phyloP scores from a whole-genome alignment of 1,139 yeast genomes.

The Candida freyschussii region DNA sequence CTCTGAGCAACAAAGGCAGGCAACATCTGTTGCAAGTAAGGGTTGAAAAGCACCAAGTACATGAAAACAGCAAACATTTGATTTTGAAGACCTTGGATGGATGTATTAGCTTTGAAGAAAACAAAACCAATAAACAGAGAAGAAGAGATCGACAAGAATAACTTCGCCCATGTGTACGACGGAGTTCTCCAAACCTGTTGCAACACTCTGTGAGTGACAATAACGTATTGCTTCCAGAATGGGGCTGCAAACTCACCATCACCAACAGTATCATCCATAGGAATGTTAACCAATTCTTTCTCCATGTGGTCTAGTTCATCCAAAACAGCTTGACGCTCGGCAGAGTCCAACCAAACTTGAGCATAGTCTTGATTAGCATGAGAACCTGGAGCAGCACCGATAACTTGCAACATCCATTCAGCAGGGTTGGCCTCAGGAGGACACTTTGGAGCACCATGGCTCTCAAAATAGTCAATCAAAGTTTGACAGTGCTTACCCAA shows the following conservation, averaged over 20 bases:
- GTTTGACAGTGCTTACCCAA: constrained; percentile 60
- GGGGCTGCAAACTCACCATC: constrained; percentile 36
- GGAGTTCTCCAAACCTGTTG: constrained; percentile 79
- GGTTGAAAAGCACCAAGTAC: constrained; percentile 58
- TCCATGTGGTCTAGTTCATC: constrained; percentile 43
- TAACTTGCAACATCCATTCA: constrained; percentile 80
- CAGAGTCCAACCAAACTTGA: constrained; percentile 61
- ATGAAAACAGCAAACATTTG: constrained; percentile 70
- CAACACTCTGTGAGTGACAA: constrained; percentile 51
- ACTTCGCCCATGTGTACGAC: constrained; percentile 60
- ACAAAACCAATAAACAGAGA: constrained; percentile 55
- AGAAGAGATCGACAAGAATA: constrained; percentile 43
- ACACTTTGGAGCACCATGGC: constrained; percentile 56
- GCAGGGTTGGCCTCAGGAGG: constrained; percentile 75
- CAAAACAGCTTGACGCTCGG: constrained; percentile 44
- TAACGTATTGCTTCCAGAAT: constrained; percentile 43
- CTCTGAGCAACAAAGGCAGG: constrained; percentile 71
- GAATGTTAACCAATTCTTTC: constrained; percentile 30
- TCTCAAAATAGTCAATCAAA: constrained; percentile 64
- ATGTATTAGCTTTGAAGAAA: constrained; percentile 56
- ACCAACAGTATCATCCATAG: constrained; percentile 23
- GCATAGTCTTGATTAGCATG: constrained; percentile 61
- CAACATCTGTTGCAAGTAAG: constrained; percentile 66
- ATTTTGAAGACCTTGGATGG: constrained; percentile 57
- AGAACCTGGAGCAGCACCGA: constrained; percentile 83